phyloP scores from a whole-genome alignment of 805 yeast species.

The Komagataella populi region DNA sequence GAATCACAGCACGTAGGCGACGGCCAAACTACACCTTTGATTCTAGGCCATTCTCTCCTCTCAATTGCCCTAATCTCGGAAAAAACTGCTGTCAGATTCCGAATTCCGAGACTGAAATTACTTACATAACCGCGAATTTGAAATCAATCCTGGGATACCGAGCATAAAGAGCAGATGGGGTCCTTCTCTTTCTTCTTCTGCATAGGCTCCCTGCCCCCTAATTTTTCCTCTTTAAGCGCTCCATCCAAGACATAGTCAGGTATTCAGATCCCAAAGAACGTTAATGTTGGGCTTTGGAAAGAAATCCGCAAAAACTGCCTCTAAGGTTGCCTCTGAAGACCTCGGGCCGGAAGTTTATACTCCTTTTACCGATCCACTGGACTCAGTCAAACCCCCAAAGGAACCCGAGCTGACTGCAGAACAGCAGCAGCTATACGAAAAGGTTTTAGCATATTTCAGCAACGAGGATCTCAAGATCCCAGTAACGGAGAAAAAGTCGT shows the following conservation, averaged over 20 bases:
- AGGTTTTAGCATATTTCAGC: constrained; percentile 52
- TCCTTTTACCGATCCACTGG: constrained; percentile 50
- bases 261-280: background rate
- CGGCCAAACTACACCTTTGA: too few relatives aligned
- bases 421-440: constrained; percentile 45
- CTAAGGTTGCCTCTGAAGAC: background rate
- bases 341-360: constrained; percentile 3
- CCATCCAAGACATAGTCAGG: background rate
- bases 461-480: constrained; percentile 36
- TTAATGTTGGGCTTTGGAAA: background rate
- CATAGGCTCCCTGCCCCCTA: background rate
- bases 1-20: too few relatives aligned
- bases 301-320: background rate
- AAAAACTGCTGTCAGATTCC: too few relatives aligned
- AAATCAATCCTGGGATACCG: background rate
- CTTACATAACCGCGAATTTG: background rate
- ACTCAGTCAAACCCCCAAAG: constrained; percentile 34
- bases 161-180: background rate
- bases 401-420: constrained; percentile 28
- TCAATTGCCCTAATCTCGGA: too few relatives aligned
- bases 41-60: too few relatives aligned
- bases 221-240: background rate
- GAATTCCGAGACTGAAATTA: background rate
- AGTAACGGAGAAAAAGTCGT: constrained; percentile 26
- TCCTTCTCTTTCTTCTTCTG: background rate